Conservation (phyloP, 768 basidiomycete genomes). For the Russula olivacea region DNA sequence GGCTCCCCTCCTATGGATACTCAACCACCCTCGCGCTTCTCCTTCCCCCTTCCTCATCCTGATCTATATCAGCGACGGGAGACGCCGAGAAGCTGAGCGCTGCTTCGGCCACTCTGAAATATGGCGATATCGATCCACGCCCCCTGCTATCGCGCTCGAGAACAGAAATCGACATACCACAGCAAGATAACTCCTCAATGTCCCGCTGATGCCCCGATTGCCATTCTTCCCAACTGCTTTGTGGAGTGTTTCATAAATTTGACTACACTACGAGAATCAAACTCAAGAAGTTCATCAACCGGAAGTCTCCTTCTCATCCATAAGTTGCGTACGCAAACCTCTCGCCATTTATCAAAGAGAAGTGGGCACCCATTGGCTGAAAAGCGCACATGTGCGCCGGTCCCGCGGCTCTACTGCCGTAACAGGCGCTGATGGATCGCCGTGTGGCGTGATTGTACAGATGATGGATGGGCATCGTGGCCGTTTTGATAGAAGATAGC, state of each 20-base stretch:
- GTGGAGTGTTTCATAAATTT: conserved; percentile 3
- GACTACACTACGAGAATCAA: conserved; percentile 13
- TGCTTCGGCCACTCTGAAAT: neutral
- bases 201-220: neutral
- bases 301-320: neutral
- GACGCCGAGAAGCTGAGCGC: neutral
- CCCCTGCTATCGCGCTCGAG: neutral
- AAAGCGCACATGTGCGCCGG: neutral
- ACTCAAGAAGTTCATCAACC: neutral
- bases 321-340: neutral
- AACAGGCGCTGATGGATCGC: conserved; percentile 17
- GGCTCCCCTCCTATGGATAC: neutral
- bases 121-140: neutral
- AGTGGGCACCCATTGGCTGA: neutral
- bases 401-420: conserved; percentile 9
- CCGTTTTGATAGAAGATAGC: conserved; percentile 3
- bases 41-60: neutral
- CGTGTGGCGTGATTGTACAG: conserved; percentile 20
- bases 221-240: conserved; percentile 3
- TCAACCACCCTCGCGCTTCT: neutral
- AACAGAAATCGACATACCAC: neutral
- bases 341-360: neutral
- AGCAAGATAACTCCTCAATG: too few species aligned
- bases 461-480: conserved; percentile 11
- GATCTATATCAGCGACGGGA: neutral